These are phyloP conservation scores for Rehmannia glutinosa DNA, from an alignment of 257 asterid genomes.

Conservation along the genomic window DNA sequence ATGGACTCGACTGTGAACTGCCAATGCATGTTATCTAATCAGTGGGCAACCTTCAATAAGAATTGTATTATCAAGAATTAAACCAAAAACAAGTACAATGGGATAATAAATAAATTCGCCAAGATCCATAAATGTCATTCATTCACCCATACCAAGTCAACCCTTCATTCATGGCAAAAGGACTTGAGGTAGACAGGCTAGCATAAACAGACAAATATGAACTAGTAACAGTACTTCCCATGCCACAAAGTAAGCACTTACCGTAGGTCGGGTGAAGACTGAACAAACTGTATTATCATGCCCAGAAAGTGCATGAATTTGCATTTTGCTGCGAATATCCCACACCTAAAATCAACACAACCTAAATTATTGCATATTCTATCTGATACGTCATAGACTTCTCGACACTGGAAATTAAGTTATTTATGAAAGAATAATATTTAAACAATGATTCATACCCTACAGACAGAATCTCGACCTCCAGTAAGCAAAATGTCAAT, in stretches of 20 bases:
- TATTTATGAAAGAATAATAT: not conserved
- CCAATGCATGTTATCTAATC: not conserved
- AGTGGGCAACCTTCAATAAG: not conserved
- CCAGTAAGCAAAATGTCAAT: conserved; percentile 86
- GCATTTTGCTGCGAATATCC: conserved; percentile 97
- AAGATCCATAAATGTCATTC: not conserved
- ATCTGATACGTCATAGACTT: conserved; percentile 8
- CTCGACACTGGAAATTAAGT: not conserved
- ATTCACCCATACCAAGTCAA: conserved; percentile 6
- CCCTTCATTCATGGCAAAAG: not conserved
- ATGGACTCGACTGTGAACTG: not conserved
- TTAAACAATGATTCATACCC: conserved; percentile 42
- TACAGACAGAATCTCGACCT: conserved; percentile 95
- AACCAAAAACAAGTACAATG: no score
- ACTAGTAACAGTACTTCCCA: not conserved
- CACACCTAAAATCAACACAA: conserved; percentile 51
- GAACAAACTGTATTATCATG: conserved; percentile 98
- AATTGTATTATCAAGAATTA: no score
- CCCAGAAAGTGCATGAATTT: conserved; percentile 84
- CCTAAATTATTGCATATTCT: conserved; percentile 12
- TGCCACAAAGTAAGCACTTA: conserved; percentile 29
- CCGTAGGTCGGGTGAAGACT: conserved; percentile 83
- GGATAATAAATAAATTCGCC: no score
- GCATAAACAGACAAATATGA: not conserved
- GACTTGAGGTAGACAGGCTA: not conserved